Conservation (phyloP, 805 yeast genomes). For the Yarrowia deformans region DNA sequence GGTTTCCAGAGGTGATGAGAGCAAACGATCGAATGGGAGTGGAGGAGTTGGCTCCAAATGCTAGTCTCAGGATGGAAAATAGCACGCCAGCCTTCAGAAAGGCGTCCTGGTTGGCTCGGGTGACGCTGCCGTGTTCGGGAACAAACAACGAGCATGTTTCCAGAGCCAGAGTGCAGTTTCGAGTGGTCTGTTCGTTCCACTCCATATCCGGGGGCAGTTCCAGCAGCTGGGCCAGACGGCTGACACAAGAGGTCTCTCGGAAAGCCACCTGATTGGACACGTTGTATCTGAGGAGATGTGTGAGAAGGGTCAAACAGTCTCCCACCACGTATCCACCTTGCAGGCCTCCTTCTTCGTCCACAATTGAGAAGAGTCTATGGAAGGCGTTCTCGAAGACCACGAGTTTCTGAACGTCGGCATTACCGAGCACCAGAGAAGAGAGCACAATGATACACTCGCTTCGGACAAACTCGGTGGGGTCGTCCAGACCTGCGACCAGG, state of each 20-base stretch:
- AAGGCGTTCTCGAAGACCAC: conserved; percentile 95
- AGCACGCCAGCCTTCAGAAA: conserved; percentile 69
- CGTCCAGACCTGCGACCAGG: conserved; percentile 68
- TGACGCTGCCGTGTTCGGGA: conserved; percentile 71
- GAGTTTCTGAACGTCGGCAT: conserved; percentile 85
- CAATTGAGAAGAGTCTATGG: conserved; percentile 78
- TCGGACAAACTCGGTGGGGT: conserved; percentile 81
- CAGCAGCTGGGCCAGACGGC: conserved; percentile 67
- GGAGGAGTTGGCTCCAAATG: conserved; percentile 70
- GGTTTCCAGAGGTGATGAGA: conserved; percentile 75
- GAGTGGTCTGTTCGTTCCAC: conserved; percentile 80
- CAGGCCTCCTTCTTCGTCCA: conserved; percentile 86
- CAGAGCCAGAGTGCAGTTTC: conserved; percentile 69
- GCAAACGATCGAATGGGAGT: conserved; percentile 71
- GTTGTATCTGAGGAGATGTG: conserved; percentile 77
- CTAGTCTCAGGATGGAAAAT: conserved; percentile 69
- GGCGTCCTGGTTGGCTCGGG: conserved; percentile 65
- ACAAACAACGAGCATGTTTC: conserved; percentile 79
- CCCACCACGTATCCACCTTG: conserved; percentile 90
- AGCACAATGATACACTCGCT: conserved; percentile 83
- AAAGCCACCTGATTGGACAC: conserved; percentile 90
- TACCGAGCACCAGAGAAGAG: conserved; percentile 80
- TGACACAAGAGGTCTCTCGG: conserved; percentile 81
- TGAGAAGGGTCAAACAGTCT: conserved; percentile 80
- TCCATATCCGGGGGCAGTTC: conserved; percentile 65